Evolutionary conservation across 1,284 basidiomycete genomes (phyloP).

Genomic region (Ceratobasidium sp.): DNA sequence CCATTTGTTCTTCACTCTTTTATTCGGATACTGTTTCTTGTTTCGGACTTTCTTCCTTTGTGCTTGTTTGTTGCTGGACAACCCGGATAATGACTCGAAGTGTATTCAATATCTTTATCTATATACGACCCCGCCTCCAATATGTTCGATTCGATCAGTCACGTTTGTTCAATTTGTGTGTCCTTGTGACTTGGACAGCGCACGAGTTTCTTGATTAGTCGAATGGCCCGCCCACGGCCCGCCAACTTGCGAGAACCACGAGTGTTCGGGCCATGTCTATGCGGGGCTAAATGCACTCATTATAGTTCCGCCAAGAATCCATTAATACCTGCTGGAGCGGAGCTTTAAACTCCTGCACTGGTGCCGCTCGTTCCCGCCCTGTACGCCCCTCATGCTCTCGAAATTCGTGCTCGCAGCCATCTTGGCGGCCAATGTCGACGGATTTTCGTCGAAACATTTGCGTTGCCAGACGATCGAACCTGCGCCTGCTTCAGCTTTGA

Average conservation of each 20-base stretch:
- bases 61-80: slow-evolving; percentile 20
- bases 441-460: slow-evolving; percentile 18
- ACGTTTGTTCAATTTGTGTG: too few relatives aligned
- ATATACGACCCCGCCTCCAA: too few relatives aligned
- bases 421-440: background rate
- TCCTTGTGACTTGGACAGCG: too few relatives aligned
- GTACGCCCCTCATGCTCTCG: background rate
- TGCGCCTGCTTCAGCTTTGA: slow-evolving; percentile 14
- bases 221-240: slow-evolving; percentile 13
- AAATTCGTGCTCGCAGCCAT: background rate
- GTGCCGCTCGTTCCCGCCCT: background rate
- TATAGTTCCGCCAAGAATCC: background rate
- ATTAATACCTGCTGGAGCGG: slow-evolving; percentile 3
- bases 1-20: too few relatives aligned
- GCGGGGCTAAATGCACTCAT: background rate
- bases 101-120: too few relatives aligned
- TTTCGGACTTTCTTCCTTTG: slow-evolving; percentile 6
- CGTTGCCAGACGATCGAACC: slow-evolving; percentile 19
- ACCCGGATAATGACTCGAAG: background rate
- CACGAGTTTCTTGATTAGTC: background rate
- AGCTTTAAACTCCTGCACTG: background rate
- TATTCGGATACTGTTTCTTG: background rate
- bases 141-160: too few relatives aligned
- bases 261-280: background rate
- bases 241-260: background rate